Conservation (phyloP, 2,329 filamentous ascomycete genomes). For the Ceratocystis harringtonii region DNA sequence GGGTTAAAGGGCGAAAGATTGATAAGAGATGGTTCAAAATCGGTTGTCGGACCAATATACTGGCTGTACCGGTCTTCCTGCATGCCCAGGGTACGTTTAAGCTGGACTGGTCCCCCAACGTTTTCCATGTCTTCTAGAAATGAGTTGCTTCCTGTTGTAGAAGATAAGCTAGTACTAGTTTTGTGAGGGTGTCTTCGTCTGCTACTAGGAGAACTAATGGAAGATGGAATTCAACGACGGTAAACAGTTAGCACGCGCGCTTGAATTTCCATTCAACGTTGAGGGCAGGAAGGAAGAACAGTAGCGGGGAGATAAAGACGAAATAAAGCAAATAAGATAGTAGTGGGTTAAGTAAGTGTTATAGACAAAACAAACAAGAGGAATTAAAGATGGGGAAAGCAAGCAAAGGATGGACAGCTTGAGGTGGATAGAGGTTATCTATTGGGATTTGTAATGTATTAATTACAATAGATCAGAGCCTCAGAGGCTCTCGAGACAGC, state of each 20-base stretch:
- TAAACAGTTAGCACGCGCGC: conserved; percentile 29
- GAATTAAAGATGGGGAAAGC: conserved; percentile 10
- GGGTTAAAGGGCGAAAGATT: conserved; percentile 67
- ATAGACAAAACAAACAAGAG: background rate
- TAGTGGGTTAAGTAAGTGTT: background rate
- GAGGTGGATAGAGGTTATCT: background rate
- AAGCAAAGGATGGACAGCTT: background rate
- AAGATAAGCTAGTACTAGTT: conserved; percentile 45
- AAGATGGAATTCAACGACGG: conserved; percentile 41
- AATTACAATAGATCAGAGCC: background rate
- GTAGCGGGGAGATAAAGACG: background rate
- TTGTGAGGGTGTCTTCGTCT: conserved; percentile 34
- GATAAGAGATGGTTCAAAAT: conserved; percentile 72
- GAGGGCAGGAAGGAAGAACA: too few relatives aligned
- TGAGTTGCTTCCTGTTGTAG: conserved; percentile 45
- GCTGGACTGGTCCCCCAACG: conserved; percentile 48
- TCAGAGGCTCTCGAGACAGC: background rate
- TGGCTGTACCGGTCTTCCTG: conserved; percentile 67
- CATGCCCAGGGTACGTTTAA: conserved; percentile 58
- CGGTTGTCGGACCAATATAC: conserved; percentile 69
- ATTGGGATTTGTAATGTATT: background rate
- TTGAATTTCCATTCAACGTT: too few relatives aligned
- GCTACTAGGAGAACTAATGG: conserved; percentile 36
- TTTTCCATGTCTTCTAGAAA: conserved; percentile 57
- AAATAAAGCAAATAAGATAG: background rate